A percentile compares a stretch with the other conserved stretches of the same genome.
Conservation (phyloP, 306 rosid species). For the Dalbergia cultrata region DNA sequence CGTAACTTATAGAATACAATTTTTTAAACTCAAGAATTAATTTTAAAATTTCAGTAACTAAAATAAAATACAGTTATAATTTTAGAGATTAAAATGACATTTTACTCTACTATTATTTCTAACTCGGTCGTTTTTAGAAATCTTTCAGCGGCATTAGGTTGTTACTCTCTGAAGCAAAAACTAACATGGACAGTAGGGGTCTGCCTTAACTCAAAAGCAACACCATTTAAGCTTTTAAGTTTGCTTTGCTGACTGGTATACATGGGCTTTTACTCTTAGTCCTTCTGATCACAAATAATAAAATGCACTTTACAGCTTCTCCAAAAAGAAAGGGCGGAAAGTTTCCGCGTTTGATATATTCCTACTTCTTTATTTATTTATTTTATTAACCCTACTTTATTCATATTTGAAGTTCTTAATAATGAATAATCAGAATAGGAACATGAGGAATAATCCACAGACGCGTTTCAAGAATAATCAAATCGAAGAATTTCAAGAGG, state of each 20-base stretch:
- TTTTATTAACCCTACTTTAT: background rate
- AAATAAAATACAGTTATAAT: too few relatives aligned
- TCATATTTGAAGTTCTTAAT: background rate
- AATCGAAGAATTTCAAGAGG: background rate
- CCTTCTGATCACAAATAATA: background rate
- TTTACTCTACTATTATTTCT: too few relatives aligned
- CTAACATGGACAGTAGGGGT: background rate
- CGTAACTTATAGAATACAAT: too few relatives aligned
- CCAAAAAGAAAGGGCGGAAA: background rate
- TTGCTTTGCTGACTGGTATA: background rate
- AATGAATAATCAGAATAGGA: background rate
- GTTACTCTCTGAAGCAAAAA: background rate
- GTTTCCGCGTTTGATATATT: background rate
- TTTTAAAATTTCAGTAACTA: too few relatives aligned
- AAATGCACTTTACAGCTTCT: background rate
- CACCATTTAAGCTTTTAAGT: background rate
- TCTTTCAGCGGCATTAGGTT: too few relatives aligned
- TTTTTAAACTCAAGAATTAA: too few relatives aligned
- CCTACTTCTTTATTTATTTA: too few relatives aligned
- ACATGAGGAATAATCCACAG: background rate
- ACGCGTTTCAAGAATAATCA: background rate
- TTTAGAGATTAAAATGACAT: too few relatives aligned
- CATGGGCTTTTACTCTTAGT: background rate
- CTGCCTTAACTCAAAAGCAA: slow-evolving; percentile 9
- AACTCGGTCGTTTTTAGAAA: background rate